Conservation (phyloP, 148 eudicot species). For the Arctostaphylos glauca region DNA sequence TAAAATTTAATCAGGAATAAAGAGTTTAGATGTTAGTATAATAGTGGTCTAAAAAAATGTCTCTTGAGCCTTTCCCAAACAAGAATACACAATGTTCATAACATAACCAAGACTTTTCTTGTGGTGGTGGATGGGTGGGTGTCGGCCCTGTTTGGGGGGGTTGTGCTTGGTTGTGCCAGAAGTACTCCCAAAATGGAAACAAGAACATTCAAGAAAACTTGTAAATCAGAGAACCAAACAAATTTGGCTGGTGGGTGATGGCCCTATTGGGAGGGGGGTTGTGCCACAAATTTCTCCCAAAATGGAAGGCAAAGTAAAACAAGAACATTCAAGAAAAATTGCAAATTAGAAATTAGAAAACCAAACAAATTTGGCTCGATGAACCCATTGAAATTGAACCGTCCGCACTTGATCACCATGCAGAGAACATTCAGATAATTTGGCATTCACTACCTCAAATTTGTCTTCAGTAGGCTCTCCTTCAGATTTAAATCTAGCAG, state of each 20-base stretch:
- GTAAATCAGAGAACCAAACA: no score
- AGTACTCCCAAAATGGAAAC: no score
- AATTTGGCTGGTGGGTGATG: no score
- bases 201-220: no score
- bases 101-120: background rate
- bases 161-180: no score
- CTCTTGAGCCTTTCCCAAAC: no score
- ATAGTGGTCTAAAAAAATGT: no score
- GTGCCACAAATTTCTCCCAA: background rate
- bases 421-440: constrained; percentile 1
- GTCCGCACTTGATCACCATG: constrained; percentile 19
- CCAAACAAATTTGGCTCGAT: background rate
- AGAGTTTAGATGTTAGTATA: no score
- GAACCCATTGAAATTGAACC: constrained; percentile 10
- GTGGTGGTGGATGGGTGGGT: no score
- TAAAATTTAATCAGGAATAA: no score
- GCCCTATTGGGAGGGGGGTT: no score
- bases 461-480: constrained; percentile 26
- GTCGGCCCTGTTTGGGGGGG: no score
- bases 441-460: constrained; percentile 19
- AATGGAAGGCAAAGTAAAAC: background rate
- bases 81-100: background rate
- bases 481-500: constrained; percentile 36
- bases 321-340: background rate
- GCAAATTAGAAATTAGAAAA: background rate